These are phyloP conservation scores for Neurospora intermedia DNA, from an alignment of 495 filamentous ascomycete genomes.

Conservation along the genomic window DNA sequence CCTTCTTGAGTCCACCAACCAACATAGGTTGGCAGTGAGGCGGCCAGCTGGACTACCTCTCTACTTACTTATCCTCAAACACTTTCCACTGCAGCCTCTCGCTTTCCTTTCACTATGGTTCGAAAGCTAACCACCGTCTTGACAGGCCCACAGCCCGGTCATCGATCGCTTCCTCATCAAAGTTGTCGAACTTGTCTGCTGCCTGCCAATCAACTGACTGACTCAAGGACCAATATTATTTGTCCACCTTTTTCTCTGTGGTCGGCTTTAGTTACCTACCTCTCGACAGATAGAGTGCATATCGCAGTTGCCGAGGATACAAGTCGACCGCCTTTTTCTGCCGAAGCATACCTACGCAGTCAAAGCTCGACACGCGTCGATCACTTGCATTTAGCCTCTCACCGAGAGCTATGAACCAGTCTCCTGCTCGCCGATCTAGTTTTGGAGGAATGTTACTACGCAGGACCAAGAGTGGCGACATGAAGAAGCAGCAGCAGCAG, in stretches of 20 bases:
- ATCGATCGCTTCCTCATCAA: not conserved
- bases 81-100: not conserved
- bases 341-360: not conserved
- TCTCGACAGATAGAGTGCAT: not conserved
- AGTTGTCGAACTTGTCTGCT: not conserved
- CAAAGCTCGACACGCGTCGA: not conserved
- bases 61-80: not conserved
- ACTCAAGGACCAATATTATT: not conserved
- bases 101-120: not conserved
- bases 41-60: not conserved
- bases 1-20: not conserved
- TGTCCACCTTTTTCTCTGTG: not conserved
- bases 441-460: conserved; percentile 56
- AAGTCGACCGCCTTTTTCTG: not conserved
- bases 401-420: conserved; percentile 30
- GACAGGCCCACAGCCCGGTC: not conserved
- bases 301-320: not conserved
- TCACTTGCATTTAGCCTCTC: not conserved
- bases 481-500: conserved; percentile 56
- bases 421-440: conserved; percentile 38
- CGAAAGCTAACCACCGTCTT: not conserved
- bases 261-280: not conserved
- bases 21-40: not conserved
- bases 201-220: not conserved
- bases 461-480: conserved; percentile 69